Base-by-base conservation (phyloP, 1,284 basidiomycete genomes). In the Stygiomarasmius scandens region DNA sequence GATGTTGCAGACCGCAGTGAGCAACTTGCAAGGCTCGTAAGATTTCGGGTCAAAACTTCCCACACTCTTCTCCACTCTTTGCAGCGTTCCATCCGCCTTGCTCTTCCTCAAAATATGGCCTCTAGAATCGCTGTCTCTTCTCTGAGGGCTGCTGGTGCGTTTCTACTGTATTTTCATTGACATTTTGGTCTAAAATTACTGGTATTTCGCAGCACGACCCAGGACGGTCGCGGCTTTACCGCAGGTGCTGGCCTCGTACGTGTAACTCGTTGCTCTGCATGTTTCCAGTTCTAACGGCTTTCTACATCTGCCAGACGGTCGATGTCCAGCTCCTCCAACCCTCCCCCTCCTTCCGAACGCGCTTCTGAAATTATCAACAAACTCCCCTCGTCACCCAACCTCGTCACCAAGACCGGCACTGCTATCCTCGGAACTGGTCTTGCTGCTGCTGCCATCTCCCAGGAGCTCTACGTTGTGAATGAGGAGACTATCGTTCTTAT, bases 391-490 rank as follows among this genome's bases (percentile, higher is more conserved):
- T 92, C 92, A 64, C 92, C 92, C 41, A 84, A 80, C 67, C 83
- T 98, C 74, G 83, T 96, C 79, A 93, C 95, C 74, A 98, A 98
- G 83, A 96, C 93, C 53, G 94, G 95, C 63, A 88, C 92, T 62
- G 89, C 96, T 69, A 82, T 97, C 69, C 87, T 98, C 61, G 94
- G 95, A 69, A 93, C 94, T 41, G 95, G 94, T 71, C 81, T 95
- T 61, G 80, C 90, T 60, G 96, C 96, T 25, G 87, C 95, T 20
- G 96, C 95, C 71, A 96, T 98, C 78, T 97, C 95, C 41, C 92
- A 95, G 74, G 96, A 99, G 79, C 87, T 98, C 58, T 98, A 98
- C 74, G 96, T 99, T 60, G 86, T 96, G 70, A 98, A 98, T 76
- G 96, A 98, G 77, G 95, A 97, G 81, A 89, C 91, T 34, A 86